Conservation (phyloP, 331 rosid genomes). For the Saraca asoca region DNA sequence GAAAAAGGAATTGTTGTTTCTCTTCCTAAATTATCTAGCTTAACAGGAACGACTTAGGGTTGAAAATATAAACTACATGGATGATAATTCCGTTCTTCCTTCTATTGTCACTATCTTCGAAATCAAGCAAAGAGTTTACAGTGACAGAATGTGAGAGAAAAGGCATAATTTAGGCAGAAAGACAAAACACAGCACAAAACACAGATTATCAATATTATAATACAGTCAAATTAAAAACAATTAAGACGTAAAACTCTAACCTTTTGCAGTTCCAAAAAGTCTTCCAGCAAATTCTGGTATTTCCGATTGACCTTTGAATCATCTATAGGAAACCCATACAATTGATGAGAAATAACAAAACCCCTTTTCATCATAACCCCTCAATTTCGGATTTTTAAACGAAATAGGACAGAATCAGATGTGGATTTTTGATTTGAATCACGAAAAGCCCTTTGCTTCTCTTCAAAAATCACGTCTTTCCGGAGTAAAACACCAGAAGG, state of each 20-base stretch:
- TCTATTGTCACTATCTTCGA: background rate
- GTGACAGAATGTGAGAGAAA: background rate
- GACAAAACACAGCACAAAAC: background rate
- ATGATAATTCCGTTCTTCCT: background rate
- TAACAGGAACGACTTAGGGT: background rate
- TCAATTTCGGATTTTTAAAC: background rate
- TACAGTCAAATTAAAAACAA: background rate
- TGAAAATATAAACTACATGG: background rate
- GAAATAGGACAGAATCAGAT: background rate
- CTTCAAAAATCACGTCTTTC: background rate
- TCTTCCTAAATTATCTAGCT: background rate
- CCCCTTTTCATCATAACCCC: conserved; percentile 46
- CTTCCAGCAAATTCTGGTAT: conserved; percentile 39
- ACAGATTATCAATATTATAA: background rate
- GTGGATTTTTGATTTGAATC: background rate
- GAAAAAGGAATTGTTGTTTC: background rate
- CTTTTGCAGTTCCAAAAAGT: conserved; percentile 57
- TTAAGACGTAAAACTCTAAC: conserved; percentile 25
- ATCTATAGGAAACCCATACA: conserved; percentile 16
- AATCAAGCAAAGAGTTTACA: conserved; percentile 3
- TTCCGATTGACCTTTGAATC: conserved; percentile 27
- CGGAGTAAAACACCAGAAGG: conserved; percentile 4
- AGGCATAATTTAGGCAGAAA: background rate
- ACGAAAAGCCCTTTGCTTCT: background rate
- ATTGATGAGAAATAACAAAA: conserved; percentile 30